Evolutionary conservation across 768 basidiomycete genomes (phyloP), one percentile per base, ranked within the genome.

Genomic region (Piloderma croceum): DNA sequence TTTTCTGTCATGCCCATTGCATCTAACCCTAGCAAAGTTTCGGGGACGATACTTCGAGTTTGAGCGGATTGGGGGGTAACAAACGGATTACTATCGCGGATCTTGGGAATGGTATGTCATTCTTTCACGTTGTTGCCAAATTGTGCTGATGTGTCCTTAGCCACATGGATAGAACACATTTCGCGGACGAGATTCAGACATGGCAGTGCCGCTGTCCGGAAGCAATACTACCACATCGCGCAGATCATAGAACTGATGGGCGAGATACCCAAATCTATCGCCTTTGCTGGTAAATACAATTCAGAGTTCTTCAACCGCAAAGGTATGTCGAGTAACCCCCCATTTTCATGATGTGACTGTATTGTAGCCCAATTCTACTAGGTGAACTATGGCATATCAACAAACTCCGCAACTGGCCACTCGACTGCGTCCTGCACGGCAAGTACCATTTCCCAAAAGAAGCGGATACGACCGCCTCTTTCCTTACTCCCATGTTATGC

Each of bases 341-440:
- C 15, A 33, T 29, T 22, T 33, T n/a, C 9, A 15, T 9, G 27
- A 29, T 29, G 15, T 15, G 9, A 29, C 9, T 29, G n/a, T 15
- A 29, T 9, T 29, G 27, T 29, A 29, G 9, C 27, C 15, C 27
- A 9, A 15, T 25, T 22, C 3, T 32, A 31, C 3, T 31, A 36
- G 67, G 67, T 40, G 92, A 97, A 64, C 78, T 98, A 22, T 81
- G 90, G 6, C 90, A 94, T 51, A 98, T 98, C 57, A 83, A 82
- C 61, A 93, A 94, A 60, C 73, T 97, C 25, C 83, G 92, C 10
- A 93, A 77, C 63, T 97, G 90, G 90, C 87, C 89, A 4, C 72
- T 93, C 21, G 75, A 79, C 0, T 63, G 79, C 7, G 89, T 92
- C 17, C 63, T 91, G 42, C 81, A 87, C 53, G 93, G 98, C 72